Base-by-base conservation (phyloP, 208 protist species). In the Wallacemonas collosoma region DNA sequence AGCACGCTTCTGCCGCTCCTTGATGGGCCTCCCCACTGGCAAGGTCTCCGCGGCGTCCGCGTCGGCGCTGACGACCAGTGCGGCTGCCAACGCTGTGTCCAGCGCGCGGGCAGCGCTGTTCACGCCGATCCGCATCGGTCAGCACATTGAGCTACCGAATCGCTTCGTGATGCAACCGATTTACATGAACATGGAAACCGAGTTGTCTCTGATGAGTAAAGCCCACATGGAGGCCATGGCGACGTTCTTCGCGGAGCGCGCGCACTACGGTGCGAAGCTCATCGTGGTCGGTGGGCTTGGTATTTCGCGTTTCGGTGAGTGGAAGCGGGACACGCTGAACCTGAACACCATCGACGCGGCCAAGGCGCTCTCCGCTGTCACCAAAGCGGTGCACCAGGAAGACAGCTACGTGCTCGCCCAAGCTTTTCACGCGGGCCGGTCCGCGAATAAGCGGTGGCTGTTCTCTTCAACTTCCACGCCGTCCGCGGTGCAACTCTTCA, bases 391-490 rank as follows among this genome's bases (percentile, higher is more conserved):
- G 14, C 95, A 98, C 75, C 17, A 55, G 35, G 87, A 97, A 64
- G 95, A 89, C 6, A 88, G 91, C 3, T 87, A 92, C 76, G 89
- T 98, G 35, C 75, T 96, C 3, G 96, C 97, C 39, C 95, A 98
- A 81, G 95, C 97, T 39, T 87, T 98, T 58, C 95, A 98, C 82
- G 75, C 86, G 2, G 97, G 97, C 1, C 85, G 95, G 7, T 91
- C 94, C 6, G 84, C 90, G 5, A 82, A 89, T n/a, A 76, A 80
- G 35, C 61, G 71, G 0, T 79, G 72, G 55, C 86, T 79, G 47
- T 11, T 94, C 41, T 93, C 91, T 17, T 65, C 89, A 38, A 89
- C 85, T 2, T 82, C 79, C 6, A 75, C 53, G n/a, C 81, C 80
- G 43, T 93, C 90, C 9, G 43, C 63, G 1, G 91, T 98, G 54